Evolutionary conservation across 768 basidiomycete genomes (phyloP), one percentile per base, ranked within the genome.

Genomic region (Trametes maxima): DNA sequence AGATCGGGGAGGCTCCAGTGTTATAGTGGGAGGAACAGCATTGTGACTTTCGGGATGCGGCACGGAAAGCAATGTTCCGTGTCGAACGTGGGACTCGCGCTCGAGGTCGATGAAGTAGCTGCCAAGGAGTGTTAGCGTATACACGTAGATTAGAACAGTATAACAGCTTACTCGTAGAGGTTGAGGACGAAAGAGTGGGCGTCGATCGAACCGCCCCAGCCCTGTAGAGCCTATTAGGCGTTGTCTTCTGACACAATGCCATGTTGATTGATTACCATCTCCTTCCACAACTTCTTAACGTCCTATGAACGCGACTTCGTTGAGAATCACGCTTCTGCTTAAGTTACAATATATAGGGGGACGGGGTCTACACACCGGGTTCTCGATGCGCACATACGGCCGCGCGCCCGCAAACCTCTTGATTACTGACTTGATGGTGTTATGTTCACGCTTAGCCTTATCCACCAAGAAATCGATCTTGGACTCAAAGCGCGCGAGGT

Each of bases 231-330:
- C 14, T 8, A 2, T n/a, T 17, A 24, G 24, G 2, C 3, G 19
- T 17, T 4, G 2, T 42, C 5, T 28, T 12, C 5, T 33, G 24
- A 39, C n/a, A 24, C 19, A n/a, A 24, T 2, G 12, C 11, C 21
- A 5, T 35, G 28, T 0, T 17, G 28, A 19, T n/a, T n/a, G n/a
- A 28, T 44, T 13, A 54, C 54, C 54, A 43, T 44, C 17, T 54
- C 54, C n/a, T 45, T 54, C 54, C 54, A 54, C 0, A 54, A 28
- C 54, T 54, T 54, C 43, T 13, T 43, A n/a, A 54, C 44, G 35
- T 54, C 54, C 54, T 54, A 35, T 2, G 13, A 8, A 5, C 10
- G 14, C 4, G 13, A 21, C n/a, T 12, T n/a, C 2, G 3, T 50
- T 19, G 5, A 6, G 6, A 35, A 10, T 10, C 17, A n/a, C 2